phyloP scores from a whole-genome alignment of 805 yeast species.

The Teunomyces aglyptinius region DNA sequence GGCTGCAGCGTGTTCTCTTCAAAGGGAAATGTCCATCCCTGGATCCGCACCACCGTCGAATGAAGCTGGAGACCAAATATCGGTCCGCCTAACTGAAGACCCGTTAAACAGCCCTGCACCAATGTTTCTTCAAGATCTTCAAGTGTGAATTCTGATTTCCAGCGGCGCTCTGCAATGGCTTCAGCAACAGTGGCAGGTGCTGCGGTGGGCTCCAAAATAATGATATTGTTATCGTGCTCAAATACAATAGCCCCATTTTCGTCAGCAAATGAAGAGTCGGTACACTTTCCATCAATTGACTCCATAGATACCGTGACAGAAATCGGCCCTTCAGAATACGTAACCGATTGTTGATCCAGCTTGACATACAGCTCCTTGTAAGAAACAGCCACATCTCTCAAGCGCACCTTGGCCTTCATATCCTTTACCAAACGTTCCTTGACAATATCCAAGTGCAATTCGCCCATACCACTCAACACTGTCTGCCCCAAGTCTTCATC shows the following conservation, averaged over 20 bases:
- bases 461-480: constrained; percentile 94
- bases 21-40: constrained; percentile 51
- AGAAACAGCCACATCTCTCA: constrained; percentile 85
- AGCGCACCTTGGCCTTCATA: constrained; percentile 74
- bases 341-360: not conserved
- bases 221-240: constrained; percentile 49
- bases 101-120: constrained; percentile 57
- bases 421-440: constrained; percentile 75
- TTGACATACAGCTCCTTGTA: constrained; percentile 66
- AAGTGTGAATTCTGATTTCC: constrained; percentile 49
- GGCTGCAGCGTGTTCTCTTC: constrained; percentile 41
- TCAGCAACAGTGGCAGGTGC: constrained; percentile 22
- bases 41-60: constrained; percentile 56
- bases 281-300: constrained; percentile 37
- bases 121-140: constrained; percentile 55
- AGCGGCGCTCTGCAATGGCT: constrained; percentile 34
- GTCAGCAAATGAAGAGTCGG: constrained; percentile 30
- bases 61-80: constrained; percentile 56
- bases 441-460: constrained; percentile 87
- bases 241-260: constrained; percentile 39
- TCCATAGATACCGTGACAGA: constrained; percentile 29
- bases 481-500: constrained; percentile 91
- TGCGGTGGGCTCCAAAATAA: constrained; percentile 34
- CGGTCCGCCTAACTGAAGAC: constrained; percentile 68
- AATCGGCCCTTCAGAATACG: constrained; percentile 19